A percentile compares a stretch with the other conserved stretches of the same genome.
Evolutionary conservation across 257 asterid genomes (phyloP).

Genomic region (Cruciata laevipes): DNA sequence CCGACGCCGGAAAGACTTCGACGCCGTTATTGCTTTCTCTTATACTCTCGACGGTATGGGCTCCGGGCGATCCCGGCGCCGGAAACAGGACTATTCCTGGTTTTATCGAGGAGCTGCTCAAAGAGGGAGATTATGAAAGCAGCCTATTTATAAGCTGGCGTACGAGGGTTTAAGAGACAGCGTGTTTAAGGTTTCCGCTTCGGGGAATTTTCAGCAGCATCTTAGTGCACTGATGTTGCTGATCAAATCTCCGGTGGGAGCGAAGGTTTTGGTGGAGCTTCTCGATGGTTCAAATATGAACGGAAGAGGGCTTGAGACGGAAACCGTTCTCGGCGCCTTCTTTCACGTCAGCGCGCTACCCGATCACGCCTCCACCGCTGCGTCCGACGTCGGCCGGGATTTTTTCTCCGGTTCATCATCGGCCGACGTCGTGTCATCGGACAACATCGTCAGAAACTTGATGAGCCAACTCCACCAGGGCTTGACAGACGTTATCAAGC

Average conservation of each 20-base stretch:
- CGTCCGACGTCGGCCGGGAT: constrained; percentile 88
- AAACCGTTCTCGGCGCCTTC: constrained; percentile 85
- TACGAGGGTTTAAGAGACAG: constrained; percentile 89
- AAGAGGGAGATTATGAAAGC: constrained; percentile 74
- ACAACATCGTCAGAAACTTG: constrained; percentile 69
- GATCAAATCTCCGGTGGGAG: constrained; percentile 70
- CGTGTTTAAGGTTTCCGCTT: constrained; percentile 75
- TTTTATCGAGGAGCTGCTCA: constrained; percentile 67
- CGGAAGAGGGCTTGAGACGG: constrained; percentile 93
- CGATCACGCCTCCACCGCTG: constrained; percentile 71
- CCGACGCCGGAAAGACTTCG: constrained; percentile 36
- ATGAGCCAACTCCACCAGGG: constrained; percentile 76
- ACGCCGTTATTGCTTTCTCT: constrained; percentile 68
- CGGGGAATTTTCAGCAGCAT: constrained; percentile 91
- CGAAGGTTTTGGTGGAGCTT: constrained; percentile 71
- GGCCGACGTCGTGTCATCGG: constrained; percentile 80
- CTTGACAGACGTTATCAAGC: constrained; percentile 60
- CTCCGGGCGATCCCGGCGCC: constrained; percentile 34
- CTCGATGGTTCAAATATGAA: constrained; percentile 23
- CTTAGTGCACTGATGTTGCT: constrained; percentile 58
- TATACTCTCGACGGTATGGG: constrained; percentile 67
- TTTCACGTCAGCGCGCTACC: constrained; percentile 95
- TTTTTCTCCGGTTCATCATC: constrained; percentile 84
- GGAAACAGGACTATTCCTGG: constrained; percentile 57
- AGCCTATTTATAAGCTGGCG: constrained; percentile 63